phyloP scores from a whole-genome alignment of 2,329 filamentous ascomycete genomes.

The Acarospora socialis region DNA sequence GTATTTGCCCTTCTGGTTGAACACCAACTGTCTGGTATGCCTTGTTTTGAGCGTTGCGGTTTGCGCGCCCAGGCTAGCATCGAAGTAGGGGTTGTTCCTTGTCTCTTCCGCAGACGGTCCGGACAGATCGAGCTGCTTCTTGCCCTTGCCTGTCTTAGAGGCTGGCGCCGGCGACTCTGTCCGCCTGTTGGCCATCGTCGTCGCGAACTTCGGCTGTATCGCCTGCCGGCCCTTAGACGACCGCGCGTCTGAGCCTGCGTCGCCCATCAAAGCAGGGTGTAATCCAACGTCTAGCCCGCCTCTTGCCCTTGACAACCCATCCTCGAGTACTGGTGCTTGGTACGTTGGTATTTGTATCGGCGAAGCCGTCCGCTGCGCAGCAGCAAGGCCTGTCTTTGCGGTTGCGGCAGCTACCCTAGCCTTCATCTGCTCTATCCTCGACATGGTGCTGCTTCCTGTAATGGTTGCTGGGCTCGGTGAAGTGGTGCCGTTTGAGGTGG shows the following conservation, averaged over 20 bases:
- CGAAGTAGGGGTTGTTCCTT: slow-evolving; percentile 69
- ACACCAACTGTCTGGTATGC: slow-evolving; percentile 62
- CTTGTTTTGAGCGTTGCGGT: slow-evolving; percentile 45
- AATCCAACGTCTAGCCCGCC: slow-evolving; percentile 63
- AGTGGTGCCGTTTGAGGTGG: slow-evolving; percentile 12
- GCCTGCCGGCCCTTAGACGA: slow-evolving; percentile 27
- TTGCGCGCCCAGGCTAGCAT: slow-evolving; percentile 50
- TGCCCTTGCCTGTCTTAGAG: slow-evolving; percentile 27
- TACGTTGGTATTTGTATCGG: slow-evolving; percentile 22
- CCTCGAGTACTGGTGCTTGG: slow-evolving; percentile 32
- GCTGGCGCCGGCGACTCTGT: slow-evolving; percentile 27
- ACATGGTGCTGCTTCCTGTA: slow-evolving; percentile 38
- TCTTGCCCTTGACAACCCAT: slow-evolving; percentile 36
- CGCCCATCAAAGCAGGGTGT: slow-evolving; percentile 56
- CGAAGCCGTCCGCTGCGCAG: slow-evolving; percentile 31
- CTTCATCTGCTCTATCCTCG: slow-evolving; percentile 63
- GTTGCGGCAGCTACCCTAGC: slow-evolving; percentile 67
- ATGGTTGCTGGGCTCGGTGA: slow-evolving; percentile 20
- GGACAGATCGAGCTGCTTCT: slow-evolving; percentile 41
- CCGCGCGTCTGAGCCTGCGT: slow-evolving; percentile 31
- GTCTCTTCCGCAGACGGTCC: slow-evolving; percentile 44
- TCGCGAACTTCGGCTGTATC: slow-evolving; percentile 38
- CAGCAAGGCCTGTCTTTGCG: slow-evolving; percentile 28
- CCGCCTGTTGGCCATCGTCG: slow-evolving; percentile 40
- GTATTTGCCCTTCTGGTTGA: slow-evolving; percentile 95